Evolutionary conservation across 768 basidiomycete species (phyloP).

Genomic region (Lactifluus hygrophoroides): DNA sequence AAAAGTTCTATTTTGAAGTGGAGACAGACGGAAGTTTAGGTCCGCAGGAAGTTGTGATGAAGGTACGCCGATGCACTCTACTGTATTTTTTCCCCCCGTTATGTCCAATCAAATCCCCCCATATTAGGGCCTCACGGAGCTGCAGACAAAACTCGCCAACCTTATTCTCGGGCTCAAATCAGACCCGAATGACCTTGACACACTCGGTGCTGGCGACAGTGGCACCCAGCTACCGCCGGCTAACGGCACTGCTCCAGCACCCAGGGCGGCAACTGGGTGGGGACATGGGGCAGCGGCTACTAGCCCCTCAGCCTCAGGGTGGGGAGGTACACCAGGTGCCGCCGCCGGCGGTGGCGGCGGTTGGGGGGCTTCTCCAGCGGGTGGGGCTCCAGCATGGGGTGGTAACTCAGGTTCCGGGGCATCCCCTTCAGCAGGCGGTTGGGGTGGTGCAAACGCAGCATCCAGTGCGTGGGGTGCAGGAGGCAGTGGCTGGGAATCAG

Average conservation of each 20-base stretch:
- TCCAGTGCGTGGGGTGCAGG: slow-evolving; percentile 28
- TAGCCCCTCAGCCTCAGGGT: slow-evolving; percentile 1
- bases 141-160: slow-evolving; percentile 75
- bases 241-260: slow-evolving; percentile 8
- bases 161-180: slow-evolving; percentile 65
- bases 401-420: slow-evolving; percentile 17
- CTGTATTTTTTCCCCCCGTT: neutral
- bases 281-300: slow-evolving; percentile 8
- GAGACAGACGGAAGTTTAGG: slow-evolving; percentile 89
- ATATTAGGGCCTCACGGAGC: slow-evolving; percentile 60
- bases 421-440: slow-evolving; percentile 24
- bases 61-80: slow-evolving; percentile 38
- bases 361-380: slow-evolving; percentile 10
- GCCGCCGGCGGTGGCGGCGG: neutral
- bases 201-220: slow-evolving; percentile 33
- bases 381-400: slow-evolving; percentile 13
- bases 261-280: slow-evolving; percentile 13
- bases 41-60: slow-evolving; percentile 85
- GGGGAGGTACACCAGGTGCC: slow-evolving; percentile 12
- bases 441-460: slow-evolving; percentile 28
- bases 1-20: slow-evolving; percentile 88
- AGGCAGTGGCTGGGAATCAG: slow-evolving; percentile 25
- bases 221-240: slow-evolving; percentile 7
- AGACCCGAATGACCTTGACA: slow-evolving; percentile 37
- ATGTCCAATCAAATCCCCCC: neutral